Evolutionary conservation across 768 basidiomycete genomes (phyloP), one percentile per base, ranked within the genome.

Genomic region (Hortiboletus flavorubellus): DNA sequence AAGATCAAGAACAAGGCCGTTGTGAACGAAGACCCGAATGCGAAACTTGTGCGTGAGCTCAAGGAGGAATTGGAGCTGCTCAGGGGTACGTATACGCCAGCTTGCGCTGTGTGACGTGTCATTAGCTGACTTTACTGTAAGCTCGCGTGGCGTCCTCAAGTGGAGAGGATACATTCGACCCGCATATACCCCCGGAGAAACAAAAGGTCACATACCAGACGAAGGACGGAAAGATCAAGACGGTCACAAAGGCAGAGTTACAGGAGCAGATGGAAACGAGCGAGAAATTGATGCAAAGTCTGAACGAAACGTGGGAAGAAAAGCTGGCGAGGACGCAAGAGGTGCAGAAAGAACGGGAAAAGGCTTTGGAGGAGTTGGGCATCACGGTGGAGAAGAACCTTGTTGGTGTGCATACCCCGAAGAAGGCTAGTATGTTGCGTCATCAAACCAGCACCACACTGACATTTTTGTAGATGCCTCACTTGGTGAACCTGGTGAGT

Each of bases 1-100:
- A 96, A 96, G 86, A 99, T 99, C 75, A 98, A 95, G 86, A 99
- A 98, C 75, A 96, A 98, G 77, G 96, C 97, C 15, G 85, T 98
- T 55, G 91, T 99, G 61, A 99, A 99, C 75, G 97, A 99, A 76
- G 97, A 99, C 81, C 97, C 97, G 33, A 99, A 98, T 65, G 96
- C 96, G 68, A 98, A 93, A 77, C 88, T 99, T 54, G 95, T 99
- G 54, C 87, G 95, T 46, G 96, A 98, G 73, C 89, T 99, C 71
- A 99, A 98, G 74, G 97, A 98, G 76, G 97, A 99, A 74, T 78
- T 99, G 42, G 92, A 96, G 69, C 78, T 90, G 75, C 87, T 98
- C 44, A 83, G 93, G 78, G 87, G 87, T 86, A 72, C 67, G 76
- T 58, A 46, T 23, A 21, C 4, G 15, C 15, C 6, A 11, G 39